Evolutionary conservation across 2,329 filamentous ascomycete genomes (phyloP), one percentile per base, ranked within the genome.

Genomic region (Aureobasidium sp.): DNA sequence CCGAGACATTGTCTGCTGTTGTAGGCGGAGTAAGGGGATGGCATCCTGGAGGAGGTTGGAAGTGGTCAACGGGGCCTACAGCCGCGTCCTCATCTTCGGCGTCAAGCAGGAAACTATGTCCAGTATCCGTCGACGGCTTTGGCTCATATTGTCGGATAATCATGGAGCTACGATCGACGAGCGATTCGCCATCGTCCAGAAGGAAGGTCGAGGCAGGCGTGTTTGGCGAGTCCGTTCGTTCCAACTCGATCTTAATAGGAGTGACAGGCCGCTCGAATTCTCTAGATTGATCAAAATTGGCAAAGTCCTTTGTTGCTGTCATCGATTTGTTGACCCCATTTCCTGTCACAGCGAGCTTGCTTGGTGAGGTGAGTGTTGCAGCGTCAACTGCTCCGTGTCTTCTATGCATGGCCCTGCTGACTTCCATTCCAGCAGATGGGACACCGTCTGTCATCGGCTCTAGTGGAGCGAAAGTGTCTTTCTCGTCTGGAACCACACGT

Each of bases 181-280:
- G 70, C 51, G 80, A 80, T 65, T 83, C 78, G 61, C 81, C 79
- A 44, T 83, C 81, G 62, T 81, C 76, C 5, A 82, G 74, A 4
- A 82, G 70, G 67, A 82, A 82, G 0, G 81, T 82, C n/a, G 67
- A 72, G 22, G 55, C 53, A 11, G 61, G 56, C 17, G 57, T 60
- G 7, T 49, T 45, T 12, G 44, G 57, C 15, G 36, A 31, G 27
- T 42, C 20, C 17, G 44, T 5, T 29, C 34, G 44, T 25, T 60
- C n/a, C 4, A 25, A 17, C 4, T 60, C 29, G 6, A 17, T 20
- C 29, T 51, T 17, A 3, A 45, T 12, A 9, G 57, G 57, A 22
- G 57, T 60, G 1, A 41, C 44, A 14, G 45, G 57, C 14, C 57
- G 44, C 17, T 48, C 31, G 3, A 9, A 4, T 4, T 20, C 22